Evolutionary conservation across 2,329 filamentous ascomycete genomes (phyloP).

Genomic region (Ascochyta clinopodiicola): DNA sequence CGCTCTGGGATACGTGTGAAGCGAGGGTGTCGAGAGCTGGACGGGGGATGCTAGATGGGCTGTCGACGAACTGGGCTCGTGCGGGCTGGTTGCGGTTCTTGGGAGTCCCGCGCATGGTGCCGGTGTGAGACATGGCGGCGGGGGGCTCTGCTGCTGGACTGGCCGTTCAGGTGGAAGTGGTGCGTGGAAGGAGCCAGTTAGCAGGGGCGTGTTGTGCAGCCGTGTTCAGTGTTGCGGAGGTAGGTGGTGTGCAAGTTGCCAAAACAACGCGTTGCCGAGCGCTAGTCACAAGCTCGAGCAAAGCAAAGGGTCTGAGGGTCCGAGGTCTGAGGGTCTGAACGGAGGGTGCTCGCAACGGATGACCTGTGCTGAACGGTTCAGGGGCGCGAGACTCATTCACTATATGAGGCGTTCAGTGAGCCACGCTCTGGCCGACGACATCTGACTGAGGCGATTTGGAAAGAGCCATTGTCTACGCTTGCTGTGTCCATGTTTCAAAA

Average conservation of each 20-base stretch:
- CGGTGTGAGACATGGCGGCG: conserved; percentile 63
- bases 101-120: conserved; percentile 74
- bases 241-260: background rate
- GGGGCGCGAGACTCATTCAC: background rate
- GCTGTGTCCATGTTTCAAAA: conserved; percentile 4
- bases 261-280: conserved; percentile 16
- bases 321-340: no score
- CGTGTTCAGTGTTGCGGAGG: conserved; percentile 8
- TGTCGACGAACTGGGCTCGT: conserved; percentile 60
- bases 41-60: conserved; percentile 74
- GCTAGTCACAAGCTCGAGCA: conserved; percentile 15
- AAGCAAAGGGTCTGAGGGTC: conserved; percentile 4
- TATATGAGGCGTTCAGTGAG: conserved; percentile 5
- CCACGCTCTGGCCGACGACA: background rate
- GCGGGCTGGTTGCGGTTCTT: conserved; percentile 64
- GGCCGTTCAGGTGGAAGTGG: conserved; percentile 12
- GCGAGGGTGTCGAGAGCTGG: conserved; percentile 68
- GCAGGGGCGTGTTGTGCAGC: conserved; percentile 5
- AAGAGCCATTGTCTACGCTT: background rate
- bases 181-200: conserved; percentile 9
- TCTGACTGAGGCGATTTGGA: background rate
- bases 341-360: background rate
- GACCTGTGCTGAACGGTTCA: conserved; percentile 5
- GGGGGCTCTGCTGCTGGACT: conserved; percentile 19
- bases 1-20: conserved; percentile 60